Evolutionary conservation across 2,329 filamentous ascomycete species (phyloP).

Genomic region (Grosmannia huntii): DNA sequence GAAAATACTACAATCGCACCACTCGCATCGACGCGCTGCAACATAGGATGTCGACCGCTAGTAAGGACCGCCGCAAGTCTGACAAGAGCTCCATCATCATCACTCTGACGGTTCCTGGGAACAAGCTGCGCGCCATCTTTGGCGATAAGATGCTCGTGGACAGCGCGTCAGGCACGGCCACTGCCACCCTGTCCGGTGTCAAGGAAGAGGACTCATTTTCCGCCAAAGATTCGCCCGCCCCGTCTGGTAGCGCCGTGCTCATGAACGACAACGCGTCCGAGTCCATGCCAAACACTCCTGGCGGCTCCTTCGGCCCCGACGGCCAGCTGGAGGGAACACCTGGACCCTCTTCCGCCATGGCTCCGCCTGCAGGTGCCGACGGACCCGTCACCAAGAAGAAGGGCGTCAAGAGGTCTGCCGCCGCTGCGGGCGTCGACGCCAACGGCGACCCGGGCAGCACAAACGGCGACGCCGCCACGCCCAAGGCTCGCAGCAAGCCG

Average conservation of each 20-base stretch:
- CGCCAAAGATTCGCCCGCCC: constrained; percentile 29
- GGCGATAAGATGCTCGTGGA: constrained; percentile 18
- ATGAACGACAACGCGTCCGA: constrained; percentile 47
- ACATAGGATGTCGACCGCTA: constrained; percentile 22
- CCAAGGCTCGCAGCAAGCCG: constrained; percentile 73
- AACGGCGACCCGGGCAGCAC: constrained; percentile 21
- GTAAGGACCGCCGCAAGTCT: constrained; percentile 32
- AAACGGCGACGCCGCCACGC: constrained; percentile 37
- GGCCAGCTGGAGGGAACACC: background rate
- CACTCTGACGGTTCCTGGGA: constrained; percentile 38
- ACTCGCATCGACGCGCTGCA: background rate
- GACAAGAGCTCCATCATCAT: constrained; percentile 25
- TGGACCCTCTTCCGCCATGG: constrained; percentile 36
- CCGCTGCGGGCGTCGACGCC: constrained; percentile 42
- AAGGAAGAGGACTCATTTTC: constrained; percentile 16
- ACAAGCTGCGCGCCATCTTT: constrained; percentile 34
- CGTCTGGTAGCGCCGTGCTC: constrained; percentile 31
- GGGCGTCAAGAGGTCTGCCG: constrained; percentile 56
- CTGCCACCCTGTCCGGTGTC: constrained; percentile 19
- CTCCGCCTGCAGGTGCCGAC: constrained; percentile 40
- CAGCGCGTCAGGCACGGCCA: constrained; percentile 13
- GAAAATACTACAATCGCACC: background rate
- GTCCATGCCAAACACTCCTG: constrained; percentile 46
- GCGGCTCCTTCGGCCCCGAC: background rate
- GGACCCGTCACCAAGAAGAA: constrained; percentile 60